Evolutionary conservation across 345 rosid species (phyloP).

Genomic region (Dimocarpus longan): DNA sequence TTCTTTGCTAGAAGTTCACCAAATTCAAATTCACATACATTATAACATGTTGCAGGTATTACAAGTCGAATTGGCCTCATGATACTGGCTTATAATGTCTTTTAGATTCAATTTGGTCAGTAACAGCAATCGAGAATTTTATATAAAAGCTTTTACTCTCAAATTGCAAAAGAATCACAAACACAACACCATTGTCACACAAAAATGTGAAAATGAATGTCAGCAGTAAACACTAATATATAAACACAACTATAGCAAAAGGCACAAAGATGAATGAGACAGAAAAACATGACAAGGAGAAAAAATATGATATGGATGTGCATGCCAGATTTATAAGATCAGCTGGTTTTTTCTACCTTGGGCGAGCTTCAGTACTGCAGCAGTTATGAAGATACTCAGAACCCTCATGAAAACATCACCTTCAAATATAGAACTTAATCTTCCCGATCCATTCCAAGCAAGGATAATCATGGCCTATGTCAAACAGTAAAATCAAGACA

Average conservation of each 20-base stretch:
- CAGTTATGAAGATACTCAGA: slow-evolving; percentile 64
- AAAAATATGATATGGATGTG: slow-evolving; percentile 11
- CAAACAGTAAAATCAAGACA: slow-evolving; percentile 23
- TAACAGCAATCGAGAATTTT: background rate
- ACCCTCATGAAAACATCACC: slow-evolving; percentile 57
- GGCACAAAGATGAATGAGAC: background rate
- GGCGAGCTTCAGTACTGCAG: slow-evolving; percentile 55
- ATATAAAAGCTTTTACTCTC: background rate
- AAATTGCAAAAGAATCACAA: background rate
- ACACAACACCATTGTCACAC: background rate
- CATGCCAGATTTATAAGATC: background rate
- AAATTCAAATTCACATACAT: background rate
- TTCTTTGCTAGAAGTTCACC: background rate
- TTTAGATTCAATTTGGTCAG: background rate
- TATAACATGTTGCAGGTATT: background rate
- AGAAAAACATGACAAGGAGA: background rate
- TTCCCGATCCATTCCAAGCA: slow-evolving; percentile 65
- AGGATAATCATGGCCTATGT: slow-evolving; percentile 61
- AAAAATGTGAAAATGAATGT: background rate
- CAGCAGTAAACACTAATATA: background rate
- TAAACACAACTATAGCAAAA: background rate
- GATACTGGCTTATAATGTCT: background rate
- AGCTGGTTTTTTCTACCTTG: slow-evolving; percentile 48
- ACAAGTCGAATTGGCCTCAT: background rate
- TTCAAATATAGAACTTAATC: slow-evolving; percentile 40